Percentiles rank a stretch among this genome's conserved stretches.
Conservation (phyloP, 2,329 filamentous ascomycete species). For the Pseudocercospora macadamiae region DNA sequence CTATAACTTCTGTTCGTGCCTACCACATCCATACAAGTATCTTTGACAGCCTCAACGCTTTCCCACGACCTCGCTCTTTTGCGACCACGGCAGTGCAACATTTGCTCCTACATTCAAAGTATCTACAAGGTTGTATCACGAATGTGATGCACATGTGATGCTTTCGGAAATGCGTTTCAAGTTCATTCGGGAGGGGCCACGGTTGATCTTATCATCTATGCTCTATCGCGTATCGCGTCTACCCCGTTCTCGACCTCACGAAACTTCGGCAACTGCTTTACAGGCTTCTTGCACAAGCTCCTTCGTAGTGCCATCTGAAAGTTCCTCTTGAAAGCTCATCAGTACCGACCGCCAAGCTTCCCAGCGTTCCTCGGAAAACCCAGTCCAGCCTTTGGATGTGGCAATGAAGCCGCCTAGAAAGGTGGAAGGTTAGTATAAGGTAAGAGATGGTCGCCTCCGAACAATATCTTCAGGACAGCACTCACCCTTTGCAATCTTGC, state of each 20-base stretch:
- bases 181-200: background rate
- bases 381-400: slow-evolving; percentile 32
- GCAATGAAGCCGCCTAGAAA: slow-evolving; percentile 26
- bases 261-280: slow-evolving; percentile 21
- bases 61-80: background rate
- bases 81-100: background rate
- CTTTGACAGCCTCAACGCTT: background rate
- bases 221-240: background rate
- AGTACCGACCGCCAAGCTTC: slow-evolving; percentile 30
- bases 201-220: background rate
- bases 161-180: background rate
- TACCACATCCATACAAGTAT: background rate
- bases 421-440: no score
- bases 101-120: no score
- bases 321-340: slow-evolving; percentile 11
- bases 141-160: background rate
- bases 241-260: background rate
- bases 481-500: slow-evolving; percentile 32
- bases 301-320: slow-evolving; percentile 20
- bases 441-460: no score
- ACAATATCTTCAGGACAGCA: background rate
- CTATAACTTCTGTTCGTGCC: background rate
- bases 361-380: slow-evolving; percentile 35
- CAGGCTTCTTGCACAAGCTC: slow-evolving; percentile 26
- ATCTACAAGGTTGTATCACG: background rate